Percentiles rank a stretch among this genome's conserved stretches.
Evolutionary conservation across 495 filamentous ascomycete genomes (phyloP).

Genomic region (Pyrenula aspistea): DNA sequence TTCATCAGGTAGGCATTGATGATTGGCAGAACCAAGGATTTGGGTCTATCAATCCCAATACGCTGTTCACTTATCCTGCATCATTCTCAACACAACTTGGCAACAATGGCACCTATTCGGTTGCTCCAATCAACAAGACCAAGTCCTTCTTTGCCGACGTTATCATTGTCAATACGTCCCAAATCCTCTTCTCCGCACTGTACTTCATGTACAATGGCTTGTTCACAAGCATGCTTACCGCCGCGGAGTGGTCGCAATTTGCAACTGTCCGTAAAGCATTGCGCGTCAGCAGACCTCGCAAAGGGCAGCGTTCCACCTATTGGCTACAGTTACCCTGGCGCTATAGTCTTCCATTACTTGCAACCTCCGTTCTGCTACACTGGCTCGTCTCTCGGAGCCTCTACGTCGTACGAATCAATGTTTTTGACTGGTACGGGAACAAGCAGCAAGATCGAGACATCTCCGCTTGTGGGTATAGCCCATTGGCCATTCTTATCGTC

Average conservation of each 20-base stretch:
- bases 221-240: conserved; percentile 13
- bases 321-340: conserved; percentile 27
- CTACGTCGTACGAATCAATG: conserved; percentile 13
- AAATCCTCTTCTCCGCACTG: conserved; percentile 19
- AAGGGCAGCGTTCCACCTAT: conserved; percentile 24
- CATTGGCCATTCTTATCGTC: too few relatives aligned
- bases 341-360: conserved; percentile 22
- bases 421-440: too few relatives aligned
- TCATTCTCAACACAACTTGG: neutral
- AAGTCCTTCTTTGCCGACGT: neutral
- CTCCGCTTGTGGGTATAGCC: too few relatives aligned
- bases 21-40: neutral
- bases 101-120: too few relatives aligned
- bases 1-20: neutral
- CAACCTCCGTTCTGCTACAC: conserved; percentile 17
- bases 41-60: neutral
- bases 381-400: conserved; percentile 30
- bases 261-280: conserved; percentile 10
- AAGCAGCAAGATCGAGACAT: too few relatives aligned
- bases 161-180: conserved; percentile 19
- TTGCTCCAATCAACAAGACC: neutral
- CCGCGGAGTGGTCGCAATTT: conserved; percentile 10
- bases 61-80: neutral
- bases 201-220: conserved; percentile 19
- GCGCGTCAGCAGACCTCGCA: conserved; percentile 14